Evolutionary conservation across 768 basidiomycete genomes (phyloP).

Genomic region (Austroboletus festivus): DNA sequence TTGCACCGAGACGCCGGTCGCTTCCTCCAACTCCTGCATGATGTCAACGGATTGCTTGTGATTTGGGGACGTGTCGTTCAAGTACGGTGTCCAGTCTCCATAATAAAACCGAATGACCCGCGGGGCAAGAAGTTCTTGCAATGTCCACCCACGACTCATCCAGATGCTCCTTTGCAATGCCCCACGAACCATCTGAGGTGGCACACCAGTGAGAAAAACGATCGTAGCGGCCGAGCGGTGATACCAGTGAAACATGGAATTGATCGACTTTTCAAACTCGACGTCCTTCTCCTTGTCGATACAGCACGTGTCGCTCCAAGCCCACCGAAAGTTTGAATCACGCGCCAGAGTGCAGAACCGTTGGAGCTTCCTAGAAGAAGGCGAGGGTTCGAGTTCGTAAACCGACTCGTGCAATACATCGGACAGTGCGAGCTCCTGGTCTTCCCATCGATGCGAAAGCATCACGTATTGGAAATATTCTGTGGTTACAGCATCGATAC

Average conservation of each 20-base stretch:
- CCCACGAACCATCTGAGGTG: background rate
- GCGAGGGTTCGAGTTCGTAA: background rate
- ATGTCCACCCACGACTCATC: constrained; percentile 11
- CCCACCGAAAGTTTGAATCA: background rate
- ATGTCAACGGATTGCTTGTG: constrained; percentile 7
- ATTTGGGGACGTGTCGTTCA: background rate
- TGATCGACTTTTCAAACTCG: constrained; percentile 7
- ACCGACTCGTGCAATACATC: constrained; percentile 1
- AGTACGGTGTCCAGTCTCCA: constrained; percentile 6
- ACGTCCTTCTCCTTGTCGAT: constrained; percentile 6
- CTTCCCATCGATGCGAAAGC: constrained; percentile 16
- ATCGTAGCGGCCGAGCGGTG: constrained; percentile 5
- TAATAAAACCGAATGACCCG: constrained; percentile 2
- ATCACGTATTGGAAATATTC: constrained; percentile 10
- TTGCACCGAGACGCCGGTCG: background rate
- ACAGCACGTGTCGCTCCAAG: too few species aligned
- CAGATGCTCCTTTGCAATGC: background rate
- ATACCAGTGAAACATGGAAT: constrained; percentile 13
- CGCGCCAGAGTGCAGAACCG: constrained; percentile 6
- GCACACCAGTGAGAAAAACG: constrained; percentile 9
- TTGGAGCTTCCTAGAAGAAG: background rate
- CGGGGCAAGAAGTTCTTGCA: too few species aligned
- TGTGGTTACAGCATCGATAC: constrained; percentile 4
- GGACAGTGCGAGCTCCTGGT: constrained; percentile 1
- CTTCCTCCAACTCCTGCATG: background rate